These are phyloP conservation scores for Aspergillus versicolor DNA, from an alignment of 2,329 filamentous ascomycete species.

Conservation along the genomic window DNA sequence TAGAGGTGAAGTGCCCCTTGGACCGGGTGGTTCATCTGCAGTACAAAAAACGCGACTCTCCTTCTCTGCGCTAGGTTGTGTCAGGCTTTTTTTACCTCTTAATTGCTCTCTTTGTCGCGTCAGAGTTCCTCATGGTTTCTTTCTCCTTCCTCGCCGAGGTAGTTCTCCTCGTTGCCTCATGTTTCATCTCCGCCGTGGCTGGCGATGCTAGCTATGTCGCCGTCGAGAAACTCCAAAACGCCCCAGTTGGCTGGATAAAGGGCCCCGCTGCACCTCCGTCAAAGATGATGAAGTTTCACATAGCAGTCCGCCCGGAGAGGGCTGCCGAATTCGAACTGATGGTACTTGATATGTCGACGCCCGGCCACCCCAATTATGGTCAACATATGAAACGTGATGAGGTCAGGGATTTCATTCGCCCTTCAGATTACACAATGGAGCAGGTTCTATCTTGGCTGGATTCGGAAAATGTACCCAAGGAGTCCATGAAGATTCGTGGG, in stretches of 20 bases:
- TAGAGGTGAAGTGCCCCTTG: background rate
- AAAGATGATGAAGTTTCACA: conserved; percentile 48
- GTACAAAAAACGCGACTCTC: background rate
- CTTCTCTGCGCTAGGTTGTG: background rate
- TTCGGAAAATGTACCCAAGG: conserved; percentile 47
- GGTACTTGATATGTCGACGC: conserved; percentile 62
- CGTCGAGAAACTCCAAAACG: conserved; percentile 29
- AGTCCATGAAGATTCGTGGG: conserved; percentile 51
- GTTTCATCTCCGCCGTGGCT: conserved; percentile 1
- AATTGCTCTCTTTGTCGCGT: background rate
- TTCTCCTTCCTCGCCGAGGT: conserved; percentile 5
- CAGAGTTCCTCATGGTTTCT: conserved; percentile 8
- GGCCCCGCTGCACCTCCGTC: conserved; percentile 29
- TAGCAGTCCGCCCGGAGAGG: conserved; percentile 52
- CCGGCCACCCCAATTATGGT: conserved; percentile 59
- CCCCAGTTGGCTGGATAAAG: conserved; percentile 37
- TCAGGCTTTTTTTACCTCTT: background rate
- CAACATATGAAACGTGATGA: conserved; percentile 62
- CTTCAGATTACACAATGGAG: conserved; percentile 48
- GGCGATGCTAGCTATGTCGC: conserved; percentile 15
- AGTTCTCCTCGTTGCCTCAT: conserved; percentile 15
- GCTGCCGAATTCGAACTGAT: conserved; percentile 56
- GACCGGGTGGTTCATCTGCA: background rate
- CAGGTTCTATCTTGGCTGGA: conserved; percentile 58
- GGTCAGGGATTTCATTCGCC: conserved; percentile 55